These are phyloP conservation scores for Aspergillus steynii DNA, from an alignment of 495 filamentous ascomycete genomes.

Conservation along the genomic window DNA sequence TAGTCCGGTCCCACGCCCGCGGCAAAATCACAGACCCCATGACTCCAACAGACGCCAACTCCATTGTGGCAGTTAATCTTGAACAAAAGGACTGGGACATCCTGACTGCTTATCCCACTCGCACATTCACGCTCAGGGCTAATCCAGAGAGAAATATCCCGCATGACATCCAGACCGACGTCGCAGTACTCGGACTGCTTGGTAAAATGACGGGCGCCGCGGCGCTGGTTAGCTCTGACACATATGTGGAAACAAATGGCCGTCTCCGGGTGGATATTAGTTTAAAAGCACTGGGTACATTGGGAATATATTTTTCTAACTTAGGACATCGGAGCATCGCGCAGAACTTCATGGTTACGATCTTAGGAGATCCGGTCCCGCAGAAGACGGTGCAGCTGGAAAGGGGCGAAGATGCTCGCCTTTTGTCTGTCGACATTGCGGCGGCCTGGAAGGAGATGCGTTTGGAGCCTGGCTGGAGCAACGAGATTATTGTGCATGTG, in stretches of 20 bases:
- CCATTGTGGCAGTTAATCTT: slow-evolving; percentile 60
- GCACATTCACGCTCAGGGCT: slow-evolving; percentile 46
- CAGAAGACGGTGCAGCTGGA: slow-evolving; percentile 63
- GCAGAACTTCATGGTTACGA: slow-evolving; percentile 72
- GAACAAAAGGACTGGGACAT: slow-evolving; percentile 75
- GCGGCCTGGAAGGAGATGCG: slow-evolving; percentile 77
- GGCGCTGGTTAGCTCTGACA: slow-evolving; percentile 63
- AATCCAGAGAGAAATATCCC: neutral
- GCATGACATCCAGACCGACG: slow-evolving; percentile 25
- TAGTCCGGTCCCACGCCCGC: slow-evolving; percentile 71
- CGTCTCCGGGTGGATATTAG: slow-evolving; percentile 60
- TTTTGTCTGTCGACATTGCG: slow-evolving; percentile 77
- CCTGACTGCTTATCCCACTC: slow-evolving; percentile 69
- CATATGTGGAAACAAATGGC: slow-evolving; percentile 57
- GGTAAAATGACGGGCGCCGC: slow-evolving; percentile 89
- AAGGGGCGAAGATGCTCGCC: slow-evolving; percentile 43
- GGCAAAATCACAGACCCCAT: slow-evolving; percentile 60
- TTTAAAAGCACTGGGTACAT: slow-evolving; percentile 77
- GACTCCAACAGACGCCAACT: slow-evolving; percentile 32
- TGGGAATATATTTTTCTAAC: slow-evolving; percentile 71
- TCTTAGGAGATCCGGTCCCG: slow-evolving; percentile 69
- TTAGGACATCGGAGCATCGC: slow-evolving; percentile 59
- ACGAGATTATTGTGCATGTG: slow-evolving; percentile 76
- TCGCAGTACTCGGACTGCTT: slow-evolving; percentile 77
- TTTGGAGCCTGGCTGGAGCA: slow-evolving; percentile 74